These are phyloP conservation scores for Gleditsia sinensis DNA, from an alignment of 306 rosid species.

Conservation along the genomic window DNA sequence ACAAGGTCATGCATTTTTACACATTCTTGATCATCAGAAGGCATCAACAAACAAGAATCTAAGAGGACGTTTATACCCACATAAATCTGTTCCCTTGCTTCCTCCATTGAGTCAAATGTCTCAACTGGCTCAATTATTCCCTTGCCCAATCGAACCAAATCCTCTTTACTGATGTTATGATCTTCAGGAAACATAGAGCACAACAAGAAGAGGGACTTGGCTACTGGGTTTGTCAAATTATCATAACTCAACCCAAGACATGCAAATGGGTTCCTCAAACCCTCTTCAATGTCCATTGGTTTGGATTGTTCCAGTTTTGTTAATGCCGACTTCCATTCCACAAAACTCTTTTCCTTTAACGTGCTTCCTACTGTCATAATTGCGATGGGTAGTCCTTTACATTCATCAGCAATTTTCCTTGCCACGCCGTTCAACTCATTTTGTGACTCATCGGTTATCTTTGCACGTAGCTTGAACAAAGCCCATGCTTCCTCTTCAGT, in stretches of 20 bases:
- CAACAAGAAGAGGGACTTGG: not conserved
- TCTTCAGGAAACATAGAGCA: constrained; percentile 21
- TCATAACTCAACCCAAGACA: not conserved
- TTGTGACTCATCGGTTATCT: not conserved
- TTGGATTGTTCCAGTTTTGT: not conserved
- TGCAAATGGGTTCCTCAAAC: not conserved
- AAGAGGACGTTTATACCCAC: not conserved
- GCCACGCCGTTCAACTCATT: not conserved
- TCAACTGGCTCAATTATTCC: not conserved
- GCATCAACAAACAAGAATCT: not conserved
- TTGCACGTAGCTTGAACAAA: not conserved
- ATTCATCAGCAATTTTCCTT: not conserved
- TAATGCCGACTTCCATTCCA: not conserved
- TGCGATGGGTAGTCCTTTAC: not conserved
- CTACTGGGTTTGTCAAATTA: not conserved
- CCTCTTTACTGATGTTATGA: not conserved
- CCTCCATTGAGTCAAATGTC: not conserved
- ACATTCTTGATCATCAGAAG: rapidly evolving
- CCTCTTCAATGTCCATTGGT: not conserved
- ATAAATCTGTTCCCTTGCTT: not conserved
- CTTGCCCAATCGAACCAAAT: not conserved
- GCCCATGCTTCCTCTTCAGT: not conserved
- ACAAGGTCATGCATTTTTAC: constrained; percentile 13
- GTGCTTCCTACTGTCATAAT: not conserved
- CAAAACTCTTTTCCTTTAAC: not conserved